These are phyloP conservation scores for Voacanga thouarsii DNA, from an alignment of 257 asterid genomes.

Conservation along the genomic window DNA sequence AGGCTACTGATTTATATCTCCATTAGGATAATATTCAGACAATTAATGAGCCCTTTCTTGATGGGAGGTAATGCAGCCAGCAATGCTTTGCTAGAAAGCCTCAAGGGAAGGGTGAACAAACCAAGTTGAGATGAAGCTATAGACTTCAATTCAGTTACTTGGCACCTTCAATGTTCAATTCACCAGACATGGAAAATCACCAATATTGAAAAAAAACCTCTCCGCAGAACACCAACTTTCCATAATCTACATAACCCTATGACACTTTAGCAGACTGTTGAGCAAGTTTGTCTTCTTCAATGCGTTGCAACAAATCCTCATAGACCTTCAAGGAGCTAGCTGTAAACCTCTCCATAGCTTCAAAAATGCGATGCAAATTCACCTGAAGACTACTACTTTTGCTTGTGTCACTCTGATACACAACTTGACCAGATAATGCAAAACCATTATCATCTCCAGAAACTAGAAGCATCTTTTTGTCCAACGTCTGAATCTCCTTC, in stretches of 20 bases:
- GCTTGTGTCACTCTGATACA: conserved; percentile 78
- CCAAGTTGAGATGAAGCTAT: neutral
- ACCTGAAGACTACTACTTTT: conserved; percentile 68
- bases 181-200: neutral
- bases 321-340: conserved; percentile 59
- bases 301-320: conserved; percentile 74
- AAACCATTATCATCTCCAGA: conserved; percentile 44
- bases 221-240: neutral
- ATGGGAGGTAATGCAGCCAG: neutral
- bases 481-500: conserved; percentile 80
- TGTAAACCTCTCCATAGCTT: conserved; percentile 85
- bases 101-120: neutral
- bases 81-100: neutral
- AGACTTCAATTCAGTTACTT: neutral
- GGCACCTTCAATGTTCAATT: neutral
- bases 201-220: neutral
- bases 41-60: neutral
- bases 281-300: conserved; percentile 66
- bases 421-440: conserved; percentile 56
- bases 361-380: conserved; percentile 69
- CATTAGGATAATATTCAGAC: neutral
- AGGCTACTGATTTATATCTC: neutral
- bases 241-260: conserved; percentile 9
- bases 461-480: conserved; percentile 53
- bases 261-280: conserved; percentile 38